Evolutionary conservation across 441 rosid genomes (phyloP), one percentile per base, ranked within the genome.

Genomic region (Croton setiger): DNA sequence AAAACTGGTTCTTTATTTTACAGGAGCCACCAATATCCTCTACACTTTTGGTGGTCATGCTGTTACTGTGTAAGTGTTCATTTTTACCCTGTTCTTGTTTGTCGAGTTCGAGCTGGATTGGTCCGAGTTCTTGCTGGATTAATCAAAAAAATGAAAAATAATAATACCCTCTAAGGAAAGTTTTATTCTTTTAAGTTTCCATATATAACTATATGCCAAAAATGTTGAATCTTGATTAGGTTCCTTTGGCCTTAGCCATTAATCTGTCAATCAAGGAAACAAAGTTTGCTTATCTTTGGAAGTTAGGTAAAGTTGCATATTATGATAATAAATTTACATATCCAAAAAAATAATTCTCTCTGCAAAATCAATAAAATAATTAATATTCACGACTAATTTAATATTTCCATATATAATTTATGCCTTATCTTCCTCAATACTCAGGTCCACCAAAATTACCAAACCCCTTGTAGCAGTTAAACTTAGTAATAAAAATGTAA

Each of bases 31-130:
- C 68, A 93, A 93, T 70, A 88, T 93, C 44, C 84, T 93, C 72
- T 93, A 93, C 76, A 93, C 98, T 41, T 93, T 93, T 59, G 98
- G 98, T 20, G 98, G 98, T 15, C 98, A 93, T 74, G 98, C 98
- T 9, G 98, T 93, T 72, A 93, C 98, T 64, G 98, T 93, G 98
- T 94, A 81, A 84, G 95, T 72, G 7, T 44, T 55, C n/a, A 4
- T 14, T 39, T 39, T 12, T n/a, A 27, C 31, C 41, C 15, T 45
- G 12, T 10, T 53, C 48, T 39, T 14, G 31, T 23, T 11, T 37
- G 15, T 1, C 21, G 9, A 53, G 6, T 60, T 27, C 31, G 31
- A 27, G 3, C 44, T 12, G 15, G n/a, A 27, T 0, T 51, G 31
- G 31, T 27, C 31, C 31, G 31, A 27, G 31, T 27, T 27, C 31